Base-by-base conservation (phyloP, 371 early-diverging fungal genomes). In the Nosema muscidifuracis region DNA sequence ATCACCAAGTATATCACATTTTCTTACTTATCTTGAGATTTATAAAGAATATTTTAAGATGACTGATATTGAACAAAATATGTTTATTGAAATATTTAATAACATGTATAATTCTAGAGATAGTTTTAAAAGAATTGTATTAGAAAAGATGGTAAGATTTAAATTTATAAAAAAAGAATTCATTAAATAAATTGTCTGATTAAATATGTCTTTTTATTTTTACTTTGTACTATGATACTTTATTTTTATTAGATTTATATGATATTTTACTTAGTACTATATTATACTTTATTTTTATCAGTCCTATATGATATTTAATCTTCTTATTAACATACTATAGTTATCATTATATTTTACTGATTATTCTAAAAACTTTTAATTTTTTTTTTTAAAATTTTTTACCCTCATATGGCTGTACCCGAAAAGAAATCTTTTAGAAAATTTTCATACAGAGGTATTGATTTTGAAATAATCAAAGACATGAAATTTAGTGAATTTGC, bases 401-500 rank as follows among this genome's bases (percentile, higher is more conserved):
- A 13, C 55, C 55, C 16, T 28, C 9, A 53, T 15, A 53, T 53
- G 55, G 55, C 22, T 6, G 12, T 44, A 74, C 75, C 56, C 87
- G 87, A 89, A 88, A 92, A 90, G 87, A 85, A 96, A 80, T 89
- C 90, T 77, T 98, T 98, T 91, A 89, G 90, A 86, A 94, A 90
- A 87, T 97, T 91, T 89, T 89, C 89, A 81, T 98, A 89, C 92
- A 90, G 94, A 81, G 98, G 98, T 77, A 87, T 95, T 73, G 93
- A 93, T 82, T 90, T 98, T 76, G 89, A 91, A 80, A 86, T 89
- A 81, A 90, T 98, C 79, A 87, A 93, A 82, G 93, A 93, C 83
- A 85, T 97, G 85, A 85, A 87, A 86, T 80, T 94, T 91, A 86
- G 87, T 89, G 79, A 92, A 86, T 89, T 95, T 83, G 89, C 92